Conservation (phyloP, 768 basidiomycete species). For the Roridomyces roridus region DNA sequence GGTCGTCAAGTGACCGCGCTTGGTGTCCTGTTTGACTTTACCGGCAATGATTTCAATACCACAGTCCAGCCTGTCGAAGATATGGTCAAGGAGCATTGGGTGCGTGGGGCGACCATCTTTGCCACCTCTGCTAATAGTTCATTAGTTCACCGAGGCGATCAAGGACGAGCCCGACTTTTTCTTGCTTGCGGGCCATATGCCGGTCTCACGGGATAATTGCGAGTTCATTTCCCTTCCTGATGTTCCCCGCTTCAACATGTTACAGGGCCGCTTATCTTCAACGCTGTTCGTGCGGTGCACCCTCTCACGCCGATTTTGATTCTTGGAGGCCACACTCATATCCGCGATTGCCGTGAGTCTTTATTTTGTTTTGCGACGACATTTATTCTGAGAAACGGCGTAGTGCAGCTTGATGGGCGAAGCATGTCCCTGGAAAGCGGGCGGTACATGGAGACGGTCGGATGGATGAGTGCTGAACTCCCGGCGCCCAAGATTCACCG, state of each 20-base stretch:
- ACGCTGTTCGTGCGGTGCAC: slow-evolving; percentile 76
- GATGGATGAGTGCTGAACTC: slow-evolving; percentile 66
- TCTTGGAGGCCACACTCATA: slow-evolving; percentile 84
- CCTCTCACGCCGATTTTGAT: slow-evolving; percentile 81
- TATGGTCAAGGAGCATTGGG: slow-evolving; percentile 86
- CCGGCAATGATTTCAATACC: slow-evolving; percentile 71
- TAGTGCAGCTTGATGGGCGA: slow-evolving; percentile 72
- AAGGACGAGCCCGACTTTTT: slow-evolving; percentile 84
- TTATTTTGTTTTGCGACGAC: not conserved
- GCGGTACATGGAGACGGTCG: slow-evolving; percentile 92
- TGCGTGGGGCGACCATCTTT: slow-evolving; percentile 29
- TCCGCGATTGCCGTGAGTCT: slow-evolving; percentile 75
- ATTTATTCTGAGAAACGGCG: not conserved
- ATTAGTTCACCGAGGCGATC: slow-evolving; percentile 79
- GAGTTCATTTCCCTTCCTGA: slow-evolving; percentile 19
- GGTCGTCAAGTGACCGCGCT: slow-evolving; percentile 80
- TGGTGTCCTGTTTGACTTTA: slow-evolving; percentile 82
- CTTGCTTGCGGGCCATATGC: slow-evolving; percentile 84
- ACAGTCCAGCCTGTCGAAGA: slow-evolving; percentile 74
- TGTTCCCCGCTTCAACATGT: not conserved
- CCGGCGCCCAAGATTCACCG: not conserved
- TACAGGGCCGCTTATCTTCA: slow-evolving; percentile 73
- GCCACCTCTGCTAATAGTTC: not conserved
- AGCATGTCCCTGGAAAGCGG: slow-evolving; percentile 85
- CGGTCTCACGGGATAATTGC: slow-evolving; percentile 74